These are phyloP conservation scores for Russula dissimulans DNA, from an alignment of 768 basidiomycete species.

Conservation along the genomic window DNA sequence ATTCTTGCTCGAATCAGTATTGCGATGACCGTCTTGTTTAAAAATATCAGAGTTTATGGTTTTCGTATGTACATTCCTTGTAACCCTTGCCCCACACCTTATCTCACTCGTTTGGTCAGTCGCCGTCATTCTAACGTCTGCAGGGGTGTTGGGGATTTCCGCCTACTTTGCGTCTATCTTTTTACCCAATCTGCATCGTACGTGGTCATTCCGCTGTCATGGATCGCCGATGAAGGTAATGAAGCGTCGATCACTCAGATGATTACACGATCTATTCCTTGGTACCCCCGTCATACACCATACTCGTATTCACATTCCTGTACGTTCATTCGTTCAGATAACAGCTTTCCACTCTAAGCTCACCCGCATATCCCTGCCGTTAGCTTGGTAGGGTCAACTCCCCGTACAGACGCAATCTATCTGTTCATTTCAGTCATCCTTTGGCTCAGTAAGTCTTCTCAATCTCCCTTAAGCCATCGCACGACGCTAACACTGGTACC, in stretches of 20 bases:
- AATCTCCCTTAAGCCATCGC: neutral
- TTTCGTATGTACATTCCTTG: neutral
- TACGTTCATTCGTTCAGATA: neutral
- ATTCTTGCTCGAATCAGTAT: neutral
- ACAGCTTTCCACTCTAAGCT: too few relatives aligned
- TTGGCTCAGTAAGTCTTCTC: constrained; percentile 16
- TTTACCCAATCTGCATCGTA: constrained; percentile 12
- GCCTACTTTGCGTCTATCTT: constrained; percentile 14
- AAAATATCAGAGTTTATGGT: constrained; percentile 8
- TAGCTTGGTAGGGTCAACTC: constrained; percentile 14
- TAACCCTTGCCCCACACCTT: neutral
- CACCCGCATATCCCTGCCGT: neutral
- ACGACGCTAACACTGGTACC: neutral
- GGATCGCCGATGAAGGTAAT: neutral
- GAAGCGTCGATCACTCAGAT: constrained; percentile 5
- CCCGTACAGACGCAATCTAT: constrained; percentile 13
- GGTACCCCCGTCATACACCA: constrained; percentile 17
- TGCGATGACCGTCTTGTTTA: constrained; percentile 17
- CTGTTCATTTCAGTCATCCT: constrained; percentile 15
- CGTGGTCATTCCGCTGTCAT: neutral
- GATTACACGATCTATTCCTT: constrained; percentile 18
- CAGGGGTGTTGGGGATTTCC: neutral
- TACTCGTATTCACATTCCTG: constrained; percentile 18
- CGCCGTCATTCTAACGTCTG: constrained; percentile 1
- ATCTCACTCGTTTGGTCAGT: neutral